These are phyloP conservation scores for Starmerella powellii DNA, from an alignment of 805 yeast genomes.

Conservation along the genomic window DNA sequence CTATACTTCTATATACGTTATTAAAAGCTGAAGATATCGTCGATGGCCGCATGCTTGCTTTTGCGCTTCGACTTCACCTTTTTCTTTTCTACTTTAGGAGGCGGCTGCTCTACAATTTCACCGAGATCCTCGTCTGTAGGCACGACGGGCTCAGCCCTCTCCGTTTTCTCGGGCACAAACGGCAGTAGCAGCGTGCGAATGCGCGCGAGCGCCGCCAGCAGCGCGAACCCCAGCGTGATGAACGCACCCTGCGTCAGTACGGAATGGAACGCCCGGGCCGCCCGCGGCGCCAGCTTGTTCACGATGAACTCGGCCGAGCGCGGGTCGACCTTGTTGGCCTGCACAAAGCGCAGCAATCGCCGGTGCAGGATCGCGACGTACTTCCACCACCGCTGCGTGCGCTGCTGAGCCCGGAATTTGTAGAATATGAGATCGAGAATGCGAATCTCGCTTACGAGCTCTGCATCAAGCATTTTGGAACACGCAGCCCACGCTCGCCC, in stretches of 20 bases:
- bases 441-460: conserved; percentile 40
- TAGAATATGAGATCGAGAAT: conserved; percentile 54
- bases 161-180: neutral
- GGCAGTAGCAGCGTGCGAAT: conserved; percentile 28
- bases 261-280: conserved; percentile 52
- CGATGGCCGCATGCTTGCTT: conserved; percentile 45
- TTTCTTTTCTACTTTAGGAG: neutral
- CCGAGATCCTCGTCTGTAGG: conserved; percentile 7
- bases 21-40: conserved; percentile 55
- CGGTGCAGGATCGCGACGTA: conserved; percentile 53
- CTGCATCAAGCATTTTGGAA: conserved; percentile 9
- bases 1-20: neutral
- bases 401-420: conserved; percentile 66
- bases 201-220: conserved; percentile 46
- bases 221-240: conserved; percentile 55
- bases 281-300: conserved; percentile 33
- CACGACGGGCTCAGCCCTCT: neutral
- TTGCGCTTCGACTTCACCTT: conserved; percentile 4
- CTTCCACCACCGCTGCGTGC: conserved; percentile 65
- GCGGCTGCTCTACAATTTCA: neutral
- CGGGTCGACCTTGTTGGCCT: conserved; percentile 5
- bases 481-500: too few species aligned
- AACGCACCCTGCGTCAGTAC: conserved; percentile 68
- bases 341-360: conserved; percentile 22
- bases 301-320: conserved; percentile 27